Base-by-base conservation (phyloP, 805 yeast genomes). In the Yarrowia sp. region DNA sequence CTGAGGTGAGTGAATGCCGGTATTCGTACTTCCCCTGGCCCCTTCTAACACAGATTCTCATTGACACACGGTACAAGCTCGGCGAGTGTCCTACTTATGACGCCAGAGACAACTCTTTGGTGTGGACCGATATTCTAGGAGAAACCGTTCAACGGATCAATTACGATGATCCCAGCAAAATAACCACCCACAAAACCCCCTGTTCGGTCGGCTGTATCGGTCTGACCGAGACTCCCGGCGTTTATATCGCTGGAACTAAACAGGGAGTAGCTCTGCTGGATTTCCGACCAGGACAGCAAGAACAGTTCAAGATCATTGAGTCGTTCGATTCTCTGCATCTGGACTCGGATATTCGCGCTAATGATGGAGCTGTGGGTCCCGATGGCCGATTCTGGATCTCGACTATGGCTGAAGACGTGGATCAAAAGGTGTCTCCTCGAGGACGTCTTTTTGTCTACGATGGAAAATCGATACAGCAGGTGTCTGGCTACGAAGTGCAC, bases 341-440 rank as follows among this genome's bases (percentile, higher is more conserved):
- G 14, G 55, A 61, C n/a, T 1, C 36, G 2, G 66, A 43, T 76
- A 53, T 76, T 75, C 81, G 92, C 73, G 88, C 95, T 49, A 92
- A 92, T 73, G 98, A 92, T 75, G 97, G 97, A 0, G 84, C 85
- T 55, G 84, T 92, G 47, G 92, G 91, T 69, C 88, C 90, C 3
- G 79, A 85, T 73, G 97, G 97, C 0, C 83, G 87, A 70, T 83
- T 92, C 63, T 88, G 90, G 84, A 85, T 90, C 61, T 97, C 97
- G 1, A 81, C 93, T 20, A 92, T 92, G 96, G 63, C 60, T 34
- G 68, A 67, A 17, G 68, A 66, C 30, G 70, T 68, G 17, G 69
- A 61, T 20, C 55, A 24, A 19, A 64, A 38, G 17, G 61, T 70
- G 12, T 49, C 68, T 33, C 67, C 56, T 40, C 84, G 84, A 66